Evolutionary conservation across 768 basidiomycete species (phyloP), one percentile per base, ranked within the genome.

Genomic region (Chiua virens): DNA sequence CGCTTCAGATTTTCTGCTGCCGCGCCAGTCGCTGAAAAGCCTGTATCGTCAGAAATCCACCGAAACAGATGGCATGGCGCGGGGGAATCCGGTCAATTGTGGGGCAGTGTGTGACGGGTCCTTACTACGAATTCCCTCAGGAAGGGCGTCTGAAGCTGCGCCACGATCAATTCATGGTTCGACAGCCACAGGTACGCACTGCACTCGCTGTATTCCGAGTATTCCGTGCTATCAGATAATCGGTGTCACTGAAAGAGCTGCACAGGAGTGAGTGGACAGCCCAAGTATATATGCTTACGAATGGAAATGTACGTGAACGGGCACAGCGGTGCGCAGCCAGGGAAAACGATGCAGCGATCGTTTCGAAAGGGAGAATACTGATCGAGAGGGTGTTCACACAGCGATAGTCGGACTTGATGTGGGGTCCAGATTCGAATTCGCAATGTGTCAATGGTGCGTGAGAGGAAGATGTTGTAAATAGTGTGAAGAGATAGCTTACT

Each of bases 151-250:
- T 40, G 39, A 51, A 53, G 53, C 52, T 55, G 57, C 62, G 57
- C 54, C 65, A 34, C 64, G 64, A 67, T 65, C 64, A 56, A 36
- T 54, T n/a, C 45, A 39, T 50, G 57, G 53, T 54, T 57, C 64
- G 46, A 18, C 44, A 52, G 67, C 64, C 65, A 65, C 64, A 67
- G 64, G 51, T 48, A 46, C 42, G 55, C 62, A 59, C 54, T 45
- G 60, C 65, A 59, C 17, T 37, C 43, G 45, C 32, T 18, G 28
- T 8, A 40, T 53, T 32, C 47, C 45, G 51, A 23, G 28, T 8
- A 37, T 41, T 27, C 21, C 3, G 36, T 35, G 55, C 34, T 53
- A 61, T 55, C 56, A 59, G 63, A 65, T 66, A 59, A 56, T 28
- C 28, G 18, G 35, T 20, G 37, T 18, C 40, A 25, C 25, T 14